A percentile compares a stretch with the other conserved stretches of the same genome.
phyloP scores from a whole-genome alignment of 2,329 filamentous ascomycete genomes.

The Grosmannia penicillata region DNA sequence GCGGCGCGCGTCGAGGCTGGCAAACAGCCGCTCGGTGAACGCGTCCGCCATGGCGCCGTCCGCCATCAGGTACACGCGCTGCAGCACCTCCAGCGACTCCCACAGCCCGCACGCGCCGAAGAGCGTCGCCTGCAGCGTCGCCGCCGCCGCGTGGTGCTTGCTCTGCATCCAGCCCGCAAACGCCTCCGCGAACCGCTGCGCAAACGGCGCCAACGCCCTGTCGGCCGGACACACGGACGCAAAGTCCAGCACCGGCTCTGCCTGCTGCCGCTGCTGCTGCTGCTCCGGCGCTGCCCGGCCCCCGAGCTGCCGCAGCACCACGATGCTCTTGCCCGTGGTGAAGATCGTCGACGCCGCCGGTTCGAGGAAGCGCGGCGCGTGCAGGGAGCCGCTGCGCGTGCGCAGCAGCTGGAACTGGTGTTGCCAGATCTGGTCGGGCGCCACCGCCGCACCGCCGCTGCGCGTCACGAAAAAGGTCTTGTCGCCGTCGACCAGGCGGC shows the following conservation, averaged over 20 bases:
- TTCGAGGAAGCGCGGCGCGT: conserved; percentile 62
- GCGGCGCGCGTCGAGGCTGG: conserved; percentile 50
- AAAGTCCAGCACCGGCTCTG: conserved; percentile 38
- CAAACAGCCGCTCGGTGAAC: conserved; percentile 58
- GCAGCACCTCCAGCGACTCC: conserved; percentile 49
- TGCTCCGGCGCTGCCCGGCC: conserved; percentile 28
- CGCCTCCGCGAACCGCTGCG: conserved; percentile 55
- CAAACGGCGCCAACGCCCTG: conserved; percentile 47
- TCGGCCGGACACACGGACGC: conserved; percentile 35
- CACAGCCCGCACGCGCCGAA: conserved; percentile 55
- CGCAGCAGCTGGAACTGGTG: conserved; percentile 54
- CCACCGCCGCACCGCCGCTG: conserved; percentile 38
- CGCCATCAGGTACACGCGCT: conserved; percentile 60
- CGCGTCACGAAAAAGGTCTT: conserved; percentile 67
- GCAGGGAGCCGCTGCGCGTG: conserved; percentile 42
- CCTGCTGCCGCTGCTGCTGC: conserved; percentile 14
- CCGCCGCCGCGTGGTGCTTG: conserved; percentile 57
- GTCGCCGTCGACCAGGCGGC: conserved; percentile 50
- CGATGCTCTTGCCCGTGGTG: conserved; percentile 74
- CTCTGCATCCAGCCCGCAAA: conserved; percentile 66
- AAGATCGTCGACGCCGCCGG: conserved; percentile 60
- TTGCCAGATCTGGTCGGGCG: conserved; percentile 58
- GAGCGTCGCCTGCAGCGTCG: conserved; percentile 49
- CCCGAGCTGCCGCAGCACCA: conserved; percentile 66
- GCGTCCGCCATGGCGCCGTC: conserved; percentile 54